Base-by-base conservation (phyloP, 306 rosid species). In the Pachyrhizus erosus region DNA sequence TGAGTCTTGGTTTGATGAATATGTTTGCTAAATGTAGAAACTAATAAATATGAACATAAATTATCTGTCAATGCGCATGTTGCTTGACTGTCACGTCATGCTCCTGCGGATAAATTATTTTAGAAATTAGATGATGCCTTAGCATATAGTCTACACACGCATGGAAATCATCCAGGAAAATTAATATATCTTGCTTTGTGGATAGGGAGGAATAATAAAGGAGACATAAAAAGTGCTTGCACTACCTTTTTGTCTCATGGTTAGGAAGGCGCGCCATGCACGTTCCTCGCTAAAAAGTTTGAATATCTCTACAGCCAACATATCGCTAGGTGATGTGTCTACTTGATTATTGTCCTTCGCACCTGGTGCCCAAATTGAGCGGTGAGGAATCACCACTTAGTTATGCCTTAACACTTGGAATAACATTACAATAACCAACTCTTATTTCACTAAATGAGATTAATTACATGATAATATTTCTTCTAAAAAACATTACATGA, bases 121-220 rank as follows among this genome's bases (percentile, higher is more conserved):
- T 42, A 68, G 70, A 80, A 78, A 70, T 21, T 5, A 21, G 60
- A 73, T 43, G 7, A 76, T 76, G 79, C 39, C 62, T 10, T 24
- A 24, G 33, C 55, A 24, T 62, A 5, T 77, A n/a, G 65, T 71
- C 60, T 65, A 33, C 13, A 34, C 27, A 76, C 2, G 33, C 57
- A 52, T 26, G 21, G 10, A 80, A 79, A 61, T 76, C 76, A 57
- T 18, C 26, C 10, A 74, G 64, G 86, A 23, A 75, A 37, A 55
- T 34, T 55, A 65, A 14, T 39, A 58, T 57, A 42, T 75, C 23
- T 9, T 75, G 68, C 54, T 21, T 75, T 58, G 70, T 45, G 77
- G 84, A 82, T 83, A 61, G 87, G 82, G 70, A 82, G 70, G 88
- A 89, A 89, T 76, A 77, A 81, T 7, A 29, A 66, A 54, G 37